Evolutionary conservation across 768 basidiomycete genomes (phyloP).

Genomic region (Boletus subparvulus): DNA sequence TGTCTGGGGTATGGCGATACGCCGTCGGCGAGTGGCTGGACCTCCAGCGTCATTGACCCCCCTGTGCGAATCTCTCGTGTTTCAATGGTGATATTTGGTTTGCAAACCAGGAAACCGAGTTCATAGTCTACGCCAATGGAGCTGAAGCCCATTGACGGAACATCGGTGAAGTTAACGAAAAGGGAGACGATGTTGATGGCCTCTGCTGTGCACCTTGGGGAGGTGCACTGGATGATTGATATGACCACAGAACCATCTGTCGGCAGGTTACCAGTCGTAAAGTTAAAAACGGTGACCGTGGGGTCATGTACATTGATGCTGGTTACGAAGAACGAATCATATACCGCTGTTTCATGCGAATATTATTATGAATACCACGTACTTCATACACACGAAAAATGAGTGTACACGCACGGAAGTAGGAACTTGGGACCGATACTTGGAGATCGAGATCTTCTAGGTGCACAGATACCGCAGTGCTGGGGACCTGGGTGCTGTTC

Average conservation of each 20-base stretch:
- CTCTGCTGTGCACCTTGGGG: slow-evolving; percentile 7
- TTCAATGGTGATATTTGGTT: slow-evolving; percentile 23
- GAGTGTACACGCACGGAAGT: slow-evolving; percentile 12
- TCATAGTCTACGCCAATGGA: slow-evolving; percentile 16
- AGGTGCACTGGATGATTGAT: slow-evolving; percentile 14
- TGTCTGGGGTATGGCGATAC: slow-evolving; percentile 5
- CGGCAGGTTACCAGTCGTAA: slow-evolving; percentile 14
- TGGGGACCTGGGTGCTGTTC: slow-evolving; percentile 10
- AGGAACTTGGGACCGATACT: slow-evolving; percentile 14
- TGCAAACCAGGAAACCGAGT: slow-evolving; percentile 23
- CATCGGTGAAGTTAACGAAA: slow-evolving; percentile 12
- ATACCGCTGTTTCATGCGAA: slow-evolving; percentile 1
- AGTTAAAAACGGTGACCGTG: slow-evolving; percentile 11
- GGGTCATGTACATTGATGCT: slow-evolving; percentile 18
- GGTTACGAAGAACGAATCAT: slow-evolving; percentile 4
- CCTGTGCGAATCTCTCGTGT: slow-evolving; percentile 21
- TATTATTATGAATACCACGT: neutral
- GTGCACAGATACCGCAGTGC: slow-evolving; percentile 2
- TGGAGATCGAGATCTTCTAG: slow-evolving; percentile 7
- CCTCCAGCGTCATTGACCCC: slow-evolving; percentile 11
- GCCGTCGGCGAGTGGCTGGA: slow-evolving; percentile 1
- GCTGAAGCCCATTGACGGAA: slow-evolving; percentile 13
- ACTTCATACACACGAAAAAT: neutral
- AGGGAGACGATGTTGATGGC: slow-evolving; percentile 8
- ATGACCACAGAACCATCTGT: slow-evolving; percentile 18